These are phyloP conservation scores for Dittrichia graveolens DNA, from an alignment of 129 eudicot genomes.

Conservation along the genomic window DNA sequence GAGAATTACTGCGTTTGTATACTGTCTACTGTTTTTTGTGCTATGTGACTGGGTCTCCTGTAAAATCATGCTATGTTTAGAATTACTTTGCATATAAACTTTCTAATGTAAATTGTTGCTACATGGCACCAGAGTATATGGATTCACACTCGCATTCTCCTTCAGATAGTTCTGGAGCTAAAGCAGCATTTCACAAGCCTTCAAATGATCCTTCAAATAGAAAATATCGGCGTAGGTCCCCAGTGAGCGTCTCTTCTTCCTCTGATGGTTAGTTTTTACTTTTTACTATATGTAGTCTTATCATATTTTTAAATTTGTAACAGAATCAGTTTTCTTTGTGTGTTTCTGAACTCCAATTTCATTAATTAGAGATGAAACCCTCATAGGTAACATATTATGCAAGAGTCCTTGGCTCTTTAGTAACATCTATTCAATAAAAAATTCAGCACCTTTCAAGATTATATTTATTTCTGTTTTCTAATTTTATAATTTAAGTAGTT, in stretches of 20 bases:
- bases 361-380: background rate
- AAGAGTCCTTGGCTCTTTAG: background rate
- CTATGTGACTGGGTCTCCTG: background rate
- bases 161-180: constrained; percentile 42
- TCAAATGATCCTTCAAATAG: constrained; percentile 64
- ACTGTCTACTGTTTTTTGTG: background rate
- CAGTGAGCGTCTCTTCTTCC: constrained; percentile 58
- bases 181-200: constrained; percentile 77
- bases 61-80: background rate
- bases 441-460: background rate
- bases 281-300: background rate
- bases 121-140: constrained; percentile 46
- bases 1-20: background rate
- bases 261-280: constrained; percentile 61
- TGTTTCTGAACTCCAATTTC: background rate
- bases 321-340: background rate
- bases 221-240: constrained; percentile 83
- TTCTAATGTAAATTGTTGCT: constrained; percentile 8
- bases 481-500: background rate
- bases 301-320: background rate
- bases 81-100: background rate
- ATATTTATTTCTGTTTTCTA: background rate
- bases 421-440: constrained; percentile 4
- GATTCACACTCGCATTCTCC: constrained; percentile 55
- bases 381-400: background rate